These are phyloP conservation scores for Pseudocercospora vitis DNA, from an alignment of 2,329 filamentous ascomycete species.

Conservation along the genomic window DNA sequence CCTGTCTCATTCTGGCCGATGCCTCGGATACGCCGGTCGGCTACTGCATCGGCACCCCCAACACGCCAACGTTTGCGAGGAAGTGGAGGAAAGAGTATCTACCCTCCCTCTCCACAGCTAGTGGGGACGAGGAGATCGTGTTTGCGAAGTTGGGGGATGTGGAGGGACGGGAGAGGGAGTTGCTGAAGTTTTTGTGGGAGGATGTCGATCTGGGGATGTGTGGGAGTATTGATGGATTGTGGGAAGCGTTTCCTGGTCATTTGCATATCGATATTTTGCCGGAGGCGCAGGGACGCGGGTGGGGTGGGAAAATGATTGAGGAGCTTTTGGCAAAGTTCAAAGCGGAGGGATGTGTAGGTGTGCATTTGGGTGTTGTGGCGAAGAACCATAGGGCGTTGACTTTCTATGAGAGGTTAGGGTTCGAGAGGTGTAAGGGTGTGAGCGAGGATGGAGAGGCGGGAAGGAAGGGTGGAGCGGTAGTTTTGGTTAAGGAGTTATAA, in stretches of 20 bases:
- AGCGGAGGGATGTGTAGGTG: constrained; percentile 32
- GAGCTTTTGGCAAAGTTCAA: constrained; percentile 30
- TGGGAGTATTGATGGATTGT: constrained; percentile 20
- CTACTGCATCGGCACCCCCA: constrained; percentile 41
- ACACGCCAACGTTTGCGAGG: constrained; percentile 33
- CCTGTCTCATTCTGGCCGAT: constrained; percentile 41
- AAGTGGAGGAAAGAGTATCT: constrained; percentile 36
- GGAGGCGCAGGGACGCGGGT: constrained; percentile 37
- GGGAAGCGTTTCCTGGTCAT: constrained; percentile 39
- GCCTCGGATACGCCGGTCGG: constrained; percentile 38
- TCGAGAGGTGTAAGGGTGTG: neutral
- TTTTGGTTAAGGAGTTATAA: neutral
- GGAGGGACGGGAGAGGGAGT: neutral
- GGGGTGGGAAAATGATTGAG: constrained; percentile 36
- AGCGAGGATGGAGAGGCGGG: neutral
- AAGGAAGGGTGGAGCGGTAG: neutral
- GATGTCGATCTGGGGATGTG: constrained; percentile 24
- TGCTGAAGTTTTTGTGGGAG: constrained; percentile 15
- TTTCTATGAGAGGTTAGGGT: constrained; percentile 16
- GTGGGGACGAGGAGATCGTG: neutral
- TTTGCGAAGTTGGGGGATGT: neutral
- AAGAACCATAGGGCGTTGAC: constrained; percentile 33
- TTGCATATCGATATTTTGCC: constrained; percentile 42
- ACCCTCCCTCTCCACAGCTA: constrained; percentile 22
- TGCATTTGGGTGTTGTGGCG: constrained; percentile 41